Base-by-base conservation (phyloP, 345 rosid species). In the Sonneratia alba region DNA sequence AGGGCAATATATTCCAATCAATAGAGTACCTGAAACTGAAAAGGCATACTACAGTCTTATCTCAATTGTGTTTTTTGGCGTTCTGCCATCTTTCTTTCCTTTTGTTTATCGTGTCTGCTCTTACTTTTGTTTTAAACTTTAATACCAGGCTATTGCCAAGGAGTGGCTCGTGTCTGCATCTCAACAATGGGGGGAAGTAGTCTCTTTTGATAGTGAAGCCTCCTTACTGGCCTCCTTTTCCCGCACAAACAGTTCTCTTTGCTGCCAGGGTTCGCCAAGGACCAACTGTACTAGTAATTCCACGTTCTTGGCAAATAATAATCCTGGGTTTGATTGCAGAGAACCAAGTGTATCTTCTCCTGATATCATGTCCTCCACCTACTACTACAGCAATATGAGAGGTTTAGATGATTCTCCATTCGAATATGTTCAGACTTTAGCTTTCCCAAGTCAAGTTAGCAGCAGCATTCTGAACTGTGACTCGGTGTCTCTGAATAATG, bases 11-110 rank as follows among this genome's bases (percentile, higher is more conserved):
- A 55, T 79, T 81, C 88, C 85, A 32, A 21, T 83, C 40, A 92
- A 87, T 68, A 87, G 84, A 85, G 85, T 88, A 76, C 79, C 97
- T 27, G 98, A 90, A 73, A 81, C 85, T 64, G 89, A 95, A 76
- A 95, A 90, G 96, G 99, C 81, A 92, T 36, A 62, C 37, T 78
- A 76, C 68, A 65, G 61, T 71, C 77, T 43, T 75, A 63, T 68
- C 56, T 66, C 11, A 40, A 10, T 16, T 74, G 62, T 42, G 4
- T 74, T 68, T 68, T 42, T 43, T 19, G 55, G 36, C 9, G 16
- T 65, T 66, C 64, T 34, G 12, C 18, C 24, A 32, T 10, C 37
- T 49, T 62, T 27, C 48, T 22, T 36, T 42, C 67, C 57, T 37
- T 69, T 49, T 22, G 4, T 42, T 42, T 49, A 68, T 16, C 32